A percentile compares a stretch with the other conserved stretches of the same genome.
These are phyloP conservation scores for Aphanomyces astaci DNA, from an alignment of 352 stramenopile species.

Conservation along the genomic window DNA sequence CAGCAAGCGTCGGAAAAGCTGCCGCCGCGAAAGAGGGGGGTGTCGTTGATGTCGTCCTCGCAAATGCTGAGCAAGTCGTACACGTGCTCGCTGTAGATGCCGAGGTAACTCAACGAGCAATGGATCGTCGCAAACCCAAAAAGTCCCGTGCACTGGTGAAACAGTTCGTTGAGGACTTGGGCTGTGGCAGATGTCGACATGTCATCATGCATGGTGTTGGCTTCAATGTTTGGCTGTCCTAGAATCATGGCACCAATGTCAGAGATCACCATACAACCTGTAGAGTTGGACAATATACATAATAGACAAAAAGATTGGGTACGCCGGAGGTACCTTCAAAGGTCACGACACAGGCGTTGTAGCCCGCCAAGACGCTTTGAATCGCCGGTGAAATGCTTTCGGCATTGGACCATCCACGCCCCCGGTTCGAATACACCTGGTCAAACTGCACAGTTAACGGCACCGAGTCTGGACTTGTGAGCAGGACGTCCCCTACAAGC, in stretches of 20 bases:
- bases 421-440: slow-evolving; percentile 51
- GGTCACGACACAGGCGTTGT: slow-evolving; percentile 56
- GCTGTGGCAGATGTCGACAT: not conserved
- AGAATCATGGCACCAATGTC: not conserved
- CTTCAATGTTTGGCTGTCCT: slow-evolving; percentile 11
- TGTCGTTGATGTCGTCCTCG: not conserved
- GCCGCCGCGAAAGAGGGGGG: slow-evolving; percentile 15
- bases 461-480: slow-evolving; percentile 30
- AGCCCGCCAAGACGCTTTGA: slow-evolving; percentile 56
- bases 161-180: slow-evolving; percentile 7
- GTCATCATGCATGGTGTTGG: not conserved
- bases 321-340: slow-evolving; percentile 40
- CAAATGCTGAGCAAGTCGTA: slow-evolving; percentile 87
- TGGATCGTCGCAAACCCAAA: slow-evolving; percentile 26
- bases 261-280: too few relatives aligned
- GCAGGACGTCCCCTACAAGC: slow-evolving; percentile 42
- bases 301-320: too few relatives aligned
- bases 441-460: slow-evolving; percentile 48
- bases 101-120: slow-evolving; percentile 74
- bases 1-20: not conserved
- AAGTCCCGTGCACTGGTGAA: slow-evolving; percentile 3
- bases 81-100: slow-evolving; percentile 93
- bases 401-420: slow-evolving; percentile 46
- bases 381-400: slow-evolving; percentile 54
- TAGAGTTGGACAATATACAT: too few relatives aligned